Base-by-base conservation (phyloP, 2,329 filamentous ascomycete genomes). In the Rasamsonia emersonii region DNA sequence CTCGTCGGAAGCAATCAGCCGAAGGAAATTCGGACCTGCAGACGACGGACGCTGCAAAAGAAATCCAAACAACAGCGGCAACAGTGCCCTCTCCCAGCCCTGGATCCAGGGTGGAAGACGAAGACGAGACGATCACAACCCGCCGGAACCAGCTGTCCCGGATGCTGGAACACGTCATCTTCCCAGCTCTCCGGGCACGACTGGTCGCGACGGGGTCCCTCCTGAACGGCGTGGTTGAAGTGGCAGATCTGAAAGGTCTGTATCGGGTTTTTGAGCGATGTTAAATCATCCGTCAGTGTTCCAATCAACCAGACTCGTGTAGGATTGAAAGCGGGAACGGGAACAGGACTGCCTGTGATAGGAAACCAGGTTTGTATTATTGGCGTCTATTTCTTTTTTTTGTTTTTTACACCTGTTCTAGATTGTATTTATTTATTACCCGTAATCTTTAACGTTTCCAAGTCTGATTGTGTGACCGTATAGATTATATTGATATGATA, bases 231-330 rank as follows among this genome's bases (percentile, higher is more conserved):
- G 76, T 94, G 8, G 64, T 93, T 28, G 89, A 98, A 59, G 77
- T 94, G 29, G 89, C 91, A 2, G 86, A 93, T 61, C 59, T 96
- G 37, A 96, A 94, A 58, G 86, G 88, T 0, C 54, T 98, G 36
- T 98, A 98, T 58, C 70, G 84, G 27, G 88, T 96, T 3, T 98
- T 98, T 67, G 91, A 98, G 62, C 68, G 91, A 33, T 96, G 91
- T 57, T 96, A 58, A 73, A 26, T 10, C 7, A 14, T 8, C 13
- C 9, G 10, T 30, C 8, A 18, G 10, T n/a, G n/a, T n/a, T n/a
- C n/a, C n/a, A n/a, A n/a, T n/a, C n/a, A n/a, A n/a, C n/a, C n/a
- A n/a, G n/a, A n/a, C n/a, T n/a, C n/a, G n/a, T n/a, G n/a, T n/a
- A n/a, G n/a, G n/a, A n/a, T n/a, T n/a, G n/a, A n/a, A n/a, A n/a